Conservation (phyloP, 352 stramenopile species). For the Phytophthora parvispora region DNA sequence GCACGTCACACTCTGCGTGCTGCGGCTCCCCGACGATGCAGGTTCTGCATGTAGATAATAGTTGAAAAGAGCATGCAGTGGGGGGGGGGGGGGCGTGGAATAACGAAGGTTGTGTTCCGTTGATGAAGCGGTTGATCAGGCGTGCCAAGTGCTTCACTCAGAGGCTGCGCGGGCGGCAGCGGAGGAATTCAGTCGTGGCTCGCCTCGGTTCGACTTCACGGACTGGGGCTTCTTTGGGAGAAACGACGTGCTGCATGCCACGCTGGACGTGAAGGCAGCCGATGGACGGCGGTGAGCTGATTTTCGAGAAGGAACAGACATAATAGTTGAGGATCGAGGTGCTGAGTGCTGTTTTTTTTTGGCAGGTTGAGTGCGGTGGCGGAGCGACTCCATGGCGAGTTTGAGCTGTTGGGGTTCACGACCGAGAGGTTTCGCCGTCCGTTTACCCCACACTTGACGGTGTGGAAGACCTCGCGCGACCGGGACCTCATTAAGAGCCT, state of each 20-base stretch:
- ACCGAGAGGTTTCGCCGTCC: slow-evolving; percentile 41
- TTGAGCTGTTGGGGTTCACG: slow-evolving; percentile 30
- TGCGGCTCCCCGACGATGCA: slow-evolving; percentile 40
- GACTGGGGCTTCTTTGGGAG: slow-evolving; percentile 49
- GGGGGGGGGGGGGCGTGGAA: too few relatives aligned
- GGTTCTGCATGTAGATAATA: too few relatives aligned
- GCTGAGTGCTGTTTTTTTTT: not conserved
- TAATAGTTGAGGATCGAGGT: too few relatives aligned
- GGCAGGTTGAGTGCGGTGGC: slow-evolving; percentile 41
- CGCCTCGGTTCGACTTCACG: slow-evolving; percentile 34
- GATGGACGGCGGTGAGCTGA: slow-evolving; percentile 26
- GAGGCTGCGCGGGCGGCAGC: slow-evolving; percentile 6
- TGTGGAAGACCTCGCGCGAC: slow-evolving; percentile 55
- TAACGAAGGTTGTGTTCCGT: not conserved
- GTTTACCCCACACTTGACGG: slow-evolving; percentile 55
- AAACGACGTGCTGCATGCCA: slow-evolving; percentile 49
- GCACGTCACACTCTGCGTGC: slow-evolving; percentile 60
- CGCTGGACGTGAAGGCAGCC: slow-evolving; percentile 20
- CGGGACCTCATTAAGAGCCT: slow-evolving; percentile 32
- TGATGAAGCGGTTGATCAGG: slow-evolving; percentile 29
- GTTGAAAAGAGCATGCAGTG: too few relatives aligned
- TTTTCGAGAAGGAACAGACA: too few relatives aligned
- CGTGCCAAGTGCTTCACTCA: slow-evolving; percentile 29
- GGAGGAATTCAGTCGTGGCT: slow-evolving; percentile 17
- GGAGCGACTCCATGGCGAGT: slow-evolving; percentile 35